phyloP scores from a whole-genome alignment of 306 rosid species.

The Chamaecrista fasciculata region DNA sequence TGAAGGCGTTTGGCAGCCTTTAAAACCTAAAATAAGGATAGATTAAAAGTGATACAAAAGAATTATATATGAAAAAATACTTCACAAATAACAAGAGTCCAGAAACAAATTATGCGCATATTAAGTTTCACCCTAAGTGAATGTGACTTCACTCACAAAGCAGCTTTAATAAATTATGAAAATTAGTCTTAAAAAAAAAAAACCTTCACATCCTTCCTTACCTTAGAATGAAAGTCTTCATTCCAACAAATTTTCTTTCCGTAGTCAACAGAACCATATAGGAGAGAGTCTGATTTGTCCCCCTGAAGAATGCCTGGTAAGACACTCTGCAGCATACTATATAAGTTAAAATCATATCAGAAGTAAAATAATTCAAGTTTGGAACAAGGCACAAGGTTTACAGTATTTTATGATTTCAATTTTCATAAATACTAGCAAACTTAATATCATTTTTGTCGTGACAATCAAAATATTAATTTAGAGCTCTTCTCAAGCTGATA shows the following conservation, averaged over 20 bases:
- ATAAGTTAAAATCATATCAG: conserved; percentile 15
- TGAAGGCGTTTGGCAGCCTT: conserved; percentile 94
- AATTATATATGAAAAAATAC: not conserved
- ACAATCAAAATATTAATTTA: conserved; percentile 1
- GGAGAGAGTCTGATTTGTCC: conserved; percentile 90
- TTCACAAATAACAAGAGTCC: not conserved
- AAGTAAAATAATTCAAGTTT: conserved; percentile 4
- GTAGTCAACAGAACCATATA: conserved; percentile 97
- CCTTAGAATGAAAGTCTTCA: conserved; percentile 96
- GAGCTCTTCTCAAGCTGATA: not conserved
- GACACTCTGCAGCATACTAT: conserved; percentile 74
- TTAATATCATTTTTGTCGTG: not conserved
- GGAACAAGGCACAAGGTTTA: not conserved
- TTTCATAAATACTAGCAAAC: not conserved
- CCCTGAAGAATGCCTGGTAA: conserved; percentile 99
- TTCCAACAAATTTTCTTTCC: conserved; percentile 98
- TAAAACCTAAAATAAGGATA: conserved; percentile 55
- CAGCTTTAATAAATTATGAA: too few relatives aligned
- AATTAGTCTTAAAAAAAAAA: not conserved
- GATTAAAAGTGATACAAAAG: conserved; percentile 21
- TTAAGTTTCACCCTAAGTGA: too few relatives aligned
- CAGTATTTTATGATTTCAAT: not conserved
- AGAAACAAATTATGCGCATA: too few relatives aligned
- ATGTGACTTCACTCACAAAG: too few relatives aligned
- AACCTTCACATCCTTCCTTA: conserved; percentile 34